These are phyloP conservation scores for Dactylonectria macrodidyma DNA, from an alignment of 2,329 filamentous ascomycete genomes.

Conservation along the genomic window DNA sequence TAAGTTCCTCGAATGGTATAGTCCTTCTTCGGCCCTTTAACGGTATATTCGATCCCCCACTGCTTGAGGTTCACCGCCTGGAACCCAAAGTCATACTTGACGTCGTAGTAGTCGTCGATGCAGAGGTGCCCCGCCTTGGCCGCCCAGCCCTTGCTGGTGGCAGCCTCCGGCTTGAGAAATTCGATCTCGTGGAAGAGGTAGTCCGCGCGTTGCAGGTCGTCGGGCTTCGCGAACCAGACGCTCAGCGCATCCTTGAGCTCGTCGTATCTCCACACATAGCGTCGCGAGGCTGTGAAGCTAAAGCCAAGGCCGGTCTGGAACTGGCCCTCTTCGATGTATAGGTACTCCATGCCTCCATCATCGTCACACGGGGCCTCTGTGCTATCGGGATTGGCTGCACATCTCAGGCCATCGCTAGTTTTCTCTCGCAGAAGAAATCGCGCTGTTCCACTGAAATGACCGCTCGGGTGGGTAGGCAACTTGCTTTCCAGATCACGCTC, in stretches of 20 bases:
- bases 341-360: constrained; percentile 69
- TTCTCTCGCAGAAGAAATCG: constrained; percentile 74
- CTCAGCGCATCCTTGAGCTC: constrained; percentile 73
- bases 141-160: constrained; percentile 65
- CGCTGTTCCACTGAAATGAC: constrained; percentile 75
- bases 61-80: constrained; percentile 68
- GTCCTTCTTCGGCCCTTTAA: constrained; percentile 81
- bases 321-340: constrained; percentile 78
- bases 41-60: constrained; percentile 76
- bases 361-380: constrained; percentile 35
- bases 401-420: constrained; percentile 66
- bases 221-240: constrained; percentile 80
- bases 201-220: constrained; percentile 74
- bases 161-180: constrained; percentile 62
- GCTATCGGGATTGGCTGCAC: constrained; percentile 41
- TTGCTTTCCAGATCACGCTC: constrained; percentile 69
- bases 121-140: constrained; percentile 80
- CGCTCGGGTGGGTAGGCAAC: constrained; percentile 72
- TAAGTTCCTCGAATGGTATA: constrained; percentile 74
- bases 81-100: constrained; percentile 77
- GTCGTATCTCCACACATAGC: constrained; percentile 82
- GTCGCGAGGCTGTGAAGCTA: constrained; percentile 72
- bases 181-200: constrained; percentile 84
- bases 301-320: constrained; percentile 72
- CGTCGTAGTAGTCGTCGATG: constrained; percentile 79